These are phyloP conservation scores for Turnera subulata DNA, from an alignment of 345 rosid genomes.

Conservation along the genomic window DNA sequence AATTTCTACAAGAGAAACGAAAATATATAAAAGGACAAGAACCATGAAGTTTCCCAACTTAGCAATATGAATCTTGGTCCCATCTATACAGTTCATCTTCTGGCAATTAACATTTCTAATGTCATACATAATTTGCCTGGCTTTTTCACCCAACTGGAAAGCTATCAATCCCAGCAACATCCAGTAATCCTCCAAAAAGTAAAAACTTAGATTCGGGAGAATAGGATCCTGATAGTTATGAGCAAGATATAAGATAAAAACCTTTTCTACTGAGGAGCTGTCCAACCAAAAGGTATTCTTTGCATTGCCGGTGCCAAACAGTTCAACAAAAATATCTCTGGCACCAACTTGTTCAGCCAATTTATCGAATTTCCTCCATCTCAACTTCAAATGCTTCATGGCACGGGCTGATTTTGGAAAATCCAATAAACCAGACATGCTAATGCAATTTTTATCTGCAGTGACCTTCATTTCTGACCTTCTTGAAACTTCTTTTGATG, in stretches of 20 bases:
- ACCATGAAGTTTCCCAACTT: neutral
- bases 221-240: neutral
- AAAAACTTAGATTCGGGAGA: neutral
- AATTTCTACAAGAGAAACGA: neutral
- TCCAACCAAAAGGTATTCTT: slow-evolving; percentile 93
- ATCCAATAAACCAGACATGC: slow-evolving; percentile 32
- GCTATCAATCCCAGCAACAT: too few species aligned
- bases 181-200: too few species aligned
- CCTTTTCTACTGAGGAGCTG: slow-evolving; percentile 92
- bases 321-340: slow-evolving; percentile 58
- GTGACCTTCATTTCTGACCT: slow-evolving; percentile 1
- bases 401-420: slow-evolving; percentile 21
- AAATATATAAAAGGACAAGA: neutral
- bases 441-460: slow-evolving; percentile 26
- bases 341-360: slow-evolving; percentile 64
- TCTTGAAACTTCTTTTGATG: slow-evolving; percentile 27
- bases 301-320: slow-evolving; percentile 49
- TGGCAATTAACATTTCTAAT: too few species aligned
- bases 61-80: neutral
- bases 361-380: slow-evolving; percentile 69
- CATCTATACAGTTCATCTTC: too few species aligned
- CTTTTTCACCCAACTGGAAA: too few species aligned
- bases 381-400: slow-evolving; percentile 50
- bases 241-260: slow-evolving; percentile 19
- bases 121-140: too few species aligned